Conservation (phyloP, 116 monocot species). For the Phalaenopsis hybrid region DNA sequence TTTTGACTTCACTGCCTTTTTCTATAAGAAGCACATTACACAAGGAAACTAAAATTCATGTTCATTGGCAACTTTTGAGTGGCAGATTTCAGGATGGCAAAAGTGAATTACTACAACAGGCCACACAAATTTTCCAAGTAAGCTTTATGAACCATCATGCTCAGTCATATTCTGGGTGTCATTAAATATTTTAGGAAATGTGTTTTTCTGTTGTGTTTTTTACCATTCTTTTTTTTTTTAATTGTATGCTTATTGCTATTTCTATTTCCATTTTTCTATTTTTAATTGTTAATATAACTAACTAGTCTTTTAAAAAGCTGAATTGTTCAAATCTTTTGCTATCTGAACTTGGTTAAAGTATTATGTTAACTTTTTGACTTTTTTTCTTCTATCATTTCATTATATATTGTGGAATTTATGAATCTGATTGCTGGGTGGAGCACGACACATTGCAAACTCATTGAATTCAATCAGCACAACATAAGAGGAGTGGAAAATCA, state of each 20-base stretch:
- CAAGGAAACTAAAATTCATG: background rate
- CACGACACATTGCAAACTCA: background rate
- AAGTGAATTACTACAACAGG: background rate
- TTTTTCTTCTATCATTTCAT: background rate
- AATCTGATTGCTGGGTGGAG: background rate
- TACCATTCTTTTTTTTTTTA: background rate
- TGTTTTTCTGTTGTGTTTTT: background rate
- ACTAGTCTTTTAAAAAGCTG: background rate
- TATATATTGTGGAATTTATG: background rate
- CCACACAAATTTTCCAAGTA: constrained; percentile 14
- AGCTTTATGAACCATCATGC: background rate
- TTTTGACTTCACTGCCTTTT: constrained; percentile 6
- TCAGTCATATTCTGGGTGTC: background rate
- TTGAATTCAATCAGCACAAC: background rate
- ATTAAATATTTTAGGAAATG: background rate
- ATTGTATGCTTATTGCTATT: background rate
- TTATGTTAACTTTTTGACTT: background rate
- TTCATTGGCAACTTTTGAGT: constrained; percentile 15
- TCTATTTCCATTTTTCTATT: background rate
- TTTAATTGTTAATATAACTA: background rate
- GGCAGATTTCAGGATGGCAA: constrained; percentile 2
- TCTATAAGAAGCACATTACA: background rate
- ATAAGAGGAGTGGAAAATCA: background rate
- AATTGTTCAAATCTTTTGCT: background rate
- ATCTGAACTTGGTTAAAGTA: background rate